phyloP scores from a whole-genome alignment of 2,329 filamentous ascomycete species.

The Fusarium musae region DNA sequence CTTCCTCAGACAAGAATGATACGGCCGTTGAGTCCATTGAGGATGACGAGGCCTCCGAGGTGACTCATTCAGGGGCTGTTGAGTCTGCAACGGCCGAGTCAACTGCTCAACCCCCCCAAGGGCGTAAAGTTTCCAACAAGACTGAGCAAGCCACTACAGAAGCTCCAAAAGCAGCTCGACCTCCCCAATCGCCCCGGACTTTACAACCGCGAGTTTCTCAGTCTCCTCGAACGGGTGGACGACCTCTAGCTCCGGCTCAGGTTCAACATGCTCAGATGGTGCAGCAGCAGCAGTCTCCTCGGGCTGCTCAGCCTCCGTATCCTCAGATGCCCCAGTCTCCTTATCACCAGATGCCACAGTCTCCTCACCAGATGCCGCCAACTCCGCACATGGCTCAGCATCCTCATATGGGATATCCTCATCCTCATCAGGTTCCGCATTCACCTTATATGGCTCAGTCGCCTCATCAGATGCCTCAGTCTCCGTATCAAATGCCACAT shows the following conservation, averaged over 20 bases:
- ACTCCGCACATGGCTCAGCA: neutral
- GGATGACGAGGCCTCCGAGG: neutral
- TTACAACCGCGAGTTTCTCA: neutral
- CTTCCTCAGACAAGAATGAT: neutral
- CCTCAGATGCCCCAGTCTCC: neutral
- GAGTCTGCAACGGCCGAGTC: neutral
- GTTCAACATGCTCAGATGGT: neutral
- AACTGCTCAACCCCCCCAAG: neutral
- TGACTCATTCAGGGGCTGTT: neutral
- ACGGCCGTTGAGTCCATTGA: neutral
- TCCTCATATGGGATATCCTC: neutral
- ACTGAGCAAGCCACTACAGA: neutral
- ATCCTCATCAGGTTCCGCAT: neutral
- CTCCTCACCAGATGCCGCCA: neutral
- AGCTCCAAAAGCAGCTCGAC: neutral
- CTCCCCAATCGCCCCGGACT: neutral
- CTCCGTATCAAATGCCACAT: neutral
- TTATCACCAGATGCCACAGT: neutral
- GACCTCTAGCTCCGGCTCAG: neutral
- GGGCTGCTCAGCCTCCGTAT: neutral
- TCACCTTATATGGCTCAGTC: neutral
- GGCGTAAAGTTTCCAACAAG: no score
- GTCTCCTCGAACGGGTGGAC: neutral
- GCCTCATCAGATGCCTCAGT: neutral
- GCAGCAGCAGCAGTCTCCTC: neutral